These are phyloP conservation scores for Suillus weaverae DNA, from an alignment of 768 basidiomycete species.

Conservation along the genomic window DNA sequence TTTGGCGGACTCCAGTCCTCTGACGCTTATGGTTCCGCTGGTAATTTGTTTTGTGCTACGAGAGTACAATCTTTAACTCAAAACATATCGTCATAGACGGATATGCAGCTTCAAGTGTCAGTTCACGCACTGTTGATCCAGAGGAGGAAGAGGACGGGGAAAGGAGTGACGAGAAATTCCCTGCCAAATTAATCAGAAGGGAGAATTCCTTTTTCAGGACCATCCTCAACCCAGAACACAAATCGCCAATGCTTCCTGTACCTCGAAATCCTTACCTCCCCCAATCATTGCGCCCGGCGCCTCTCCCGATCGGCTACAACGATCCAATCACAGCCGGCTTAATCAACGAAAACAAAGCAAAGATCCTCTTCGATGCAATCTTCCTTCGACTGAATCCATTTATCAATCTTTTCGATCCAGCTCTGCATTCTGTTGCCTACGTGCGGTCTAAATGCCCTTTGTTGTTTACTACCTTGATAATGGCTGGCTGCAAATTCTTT, in stretches of 20 bases:
- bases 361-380: conserved; percentile 72
- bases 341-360: conserved; percentile 67
- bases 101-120: conserved; percentile 19
- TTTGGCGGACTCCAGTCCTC: conserved; percentile 30
- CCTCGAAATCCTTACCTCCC: conserved; percentile 38
- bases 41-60: conserved; percentile 9
- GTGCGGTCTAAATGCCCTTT: conserved; percentile 80
- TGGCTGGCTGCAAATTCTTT: conserved; percentile 86
- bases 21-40: conserved; percentile 31
- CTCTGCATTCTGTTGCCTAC: conserved; percentile 78
- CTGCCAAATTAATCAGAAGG: conserved; percentile 69
- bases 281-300: conserved; percentile 33
- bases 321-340: conserved; percentile 77
- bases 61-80: neutral
- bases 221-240: conserved; percentile 72
- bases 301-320: conserved; percentile 41
- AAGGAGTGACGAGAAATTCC: conserved; percentile 66
- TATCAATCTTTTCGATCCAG: conserved; percentile 85
- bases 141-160: conserved; percentile 72
- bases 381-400: conserved; percentile 87
- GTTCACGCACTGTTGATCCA: conserved; percentile 29
- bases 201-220: conserved; percentile 85
- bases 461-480: conserved; percentile 81
- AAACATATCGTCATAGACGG: conserved; percentile 7
- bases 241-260: conserved; percentile 36